Base-by-base conservation (phyloP, 2,329 filamentous ascomycete genomes). In the Ceratocystis lukuohia region DNA sequence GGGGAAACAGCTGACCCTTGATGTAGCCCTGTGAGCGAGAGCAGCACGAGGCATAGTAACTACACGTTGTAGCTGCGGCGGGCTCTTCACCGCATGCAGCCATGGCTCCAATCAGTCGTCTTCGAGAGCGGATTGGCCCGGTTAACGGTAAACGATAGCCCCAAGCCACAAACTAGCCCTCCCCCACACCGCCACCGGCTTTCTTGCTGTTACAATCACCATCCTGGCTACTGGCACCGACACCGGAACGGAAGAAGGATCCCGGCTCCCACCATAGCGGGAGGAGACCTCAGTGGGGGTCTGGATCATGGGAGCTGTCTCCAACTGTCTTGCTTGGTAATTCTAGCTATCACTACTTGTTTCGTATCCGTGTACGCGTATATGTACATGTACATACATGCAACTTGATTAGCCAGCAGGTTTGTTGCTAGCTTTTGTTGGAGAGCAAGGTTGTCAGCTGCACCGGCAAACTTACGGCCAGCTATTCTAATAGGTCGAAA, bases 181-280 rank as follows among this genome's bases (percentile, higher is more conserved):
- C 46, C 15, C 62, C 37, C 44, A 50, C 48, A 33, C 28, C 45
- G 45, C 48, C 8, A 53, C 48, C 48, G 20, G 20, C 46, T 37
- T n/a, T 37, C 45, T 15, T 20, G 45, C 20, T 3, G 17, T 22
- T 50, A 12, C 10, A 41, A 41, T 5, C 37, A 41, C 25, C 5
- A 15, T 41, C 15, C 62, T 50, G 22, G 50, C 12, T 12, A 20
- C 33, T 30, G n/a, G 56, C 56, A 59, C 56, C 56, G 56, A 59
- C 56, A 59, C 56, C 56, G 56, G 56, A 59, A 59, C 56, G 56
- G 56, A 59, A 37, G 56, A 59, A 37, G 56, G 15, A 20, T 59
- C 3, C 56, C 56, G 28, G 56, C 15, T 37, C 15, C n/a, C 25
- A 17, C n/a, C n/a, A 37, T 37, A 15, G 28, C 56, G 56, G 37